Percentiles rank a stretch among this genome's conserved stretches.
Evolutionary conservation across 2,329 filamentous ascomycete genomes (phyloP).

Genomic region (Aureobasidium sp.): DNA sequence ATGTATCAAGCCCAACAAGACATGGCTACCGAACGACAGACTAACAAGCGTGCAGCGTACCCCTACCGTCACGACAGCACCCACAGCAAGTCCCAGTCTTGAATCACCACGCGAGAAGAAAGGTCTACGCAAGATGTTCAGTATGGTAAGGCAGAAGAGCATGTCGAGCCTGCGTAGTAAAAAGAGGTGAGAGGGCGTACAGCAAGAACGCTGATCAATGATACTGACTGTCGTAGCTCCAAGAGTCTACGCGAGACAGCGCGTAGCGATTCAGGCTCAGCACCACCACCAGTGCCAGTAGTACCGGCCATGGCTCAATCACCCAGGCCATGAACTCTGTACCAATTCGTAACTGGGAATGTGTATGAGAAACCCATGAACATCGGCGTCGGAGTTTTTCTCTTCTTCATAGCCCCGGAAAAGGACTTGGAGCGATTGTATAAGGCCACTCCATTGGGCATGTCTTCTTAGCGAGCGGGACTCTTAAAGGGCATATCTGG

Average conservation of each 20-base stretch:
- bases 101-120: conserved; percentile 2
- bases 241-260: not conserved
- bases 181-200: not conserved
- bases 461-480: not conserved
- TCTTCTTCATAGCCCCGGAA: not conserved
- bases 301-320: not conserved
- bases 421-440: not conserved
- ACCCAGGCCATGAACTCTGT: not conserved
- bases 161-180: conserved; percentile 11
- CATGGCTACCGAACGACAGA: not conserved
- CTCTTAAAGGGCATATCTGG: not conserved
- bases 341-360: not conserved
- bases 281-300: conserved; percentile 7
- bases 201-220: not conserved
- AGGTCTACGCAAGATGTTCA: conserved; percentile 7
- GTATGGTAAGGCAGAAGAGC: conserved; percentile 10
- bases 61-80: conserved; percentile 11
- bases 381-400: not conserved
- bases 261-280: not conserved
- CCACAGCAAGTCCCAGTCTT: conserved; percentile 7
- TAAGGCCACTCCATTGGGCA: not conserved
- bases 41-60: conserved; percentile 1
- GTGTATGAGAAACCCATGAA: not conserved
- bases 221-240: conserved; percentile 1
- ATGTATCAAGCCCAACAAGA: not conserved